These are phyloP conservation scores for Coleophoma crateriformis DNA, from an alignment of 2,329 filamentous ascomycete species.

Conservation along the genomic window DNA sequence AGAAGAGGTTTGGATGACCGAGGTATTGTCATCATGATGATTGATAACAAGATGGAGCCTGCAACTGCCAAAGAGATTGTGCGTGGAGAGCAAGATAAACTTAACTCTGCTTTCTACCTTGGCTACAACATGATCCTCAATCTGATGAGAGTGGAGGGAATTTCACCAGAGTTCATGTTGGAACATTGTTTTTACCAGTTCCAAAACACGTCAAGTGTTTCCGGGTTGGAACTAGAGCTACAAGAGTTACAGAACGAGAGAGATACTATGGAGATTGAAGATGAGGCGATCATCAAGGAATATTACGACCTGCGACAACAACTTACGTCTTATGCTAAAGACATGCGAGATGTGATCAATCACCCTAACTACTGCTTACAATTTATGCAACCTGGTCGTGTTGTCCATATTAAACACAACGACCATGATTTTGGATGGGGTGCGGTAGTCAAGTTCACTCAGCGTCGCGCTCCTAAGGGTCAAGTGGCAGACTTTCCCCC, in stretches of 20 bases:
- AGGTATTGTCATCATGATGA: slow-evolving; percentile 99
- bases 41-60: slow-evolving; percentile 93
- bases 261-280: slow-evolving; percentile 69
- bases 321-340: slow-evolving; percentile 74
- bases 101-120: slow-evolving; percentile 96
- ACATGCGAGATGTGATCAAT: slow-evolving; percentile 88
- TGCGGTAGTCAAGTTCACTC: slow-evolving; percentile 69
- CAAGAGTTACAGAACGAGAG: slow-evolving; percentile 71
- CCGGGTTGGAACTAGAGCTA: slow-evolving; percentile 76
- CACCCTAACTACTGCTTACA: slow-evolving; percentile 82
- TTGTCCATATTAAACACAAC: slow-evolving; percentile 78
- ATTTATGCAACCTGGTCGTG: slow-evolving; percentile 81
- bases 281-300: slow-evolving; percentile 85
- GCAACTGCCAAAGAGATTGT: slow-evolving; percentile 92
- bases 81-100: slow-evolving; percentile 90
- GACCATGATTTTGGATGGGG: slow-evolving; percentile 92
- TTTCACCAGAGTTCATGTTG: slow-evolving; percentile 98
- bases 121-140: slow-evolving; percentile 99
- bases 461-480: slow-evolving; percentile 60
- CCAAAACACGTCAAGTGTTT: slow-evolving; percentile 87
- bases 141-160: slow-evolving; percentile 94
- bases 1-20: slow-evolving; percentile 95
- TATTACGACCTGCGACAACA: slow-evolving; percentile 90
- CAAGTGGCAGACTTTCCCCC: slow-evolving; percentile 61
- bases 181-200: slow-evolving; percentile 98